Evolutionary conservation across 2,329 filamentous ascomycete species (phyloP).

Genomic region (Xylaria sp.): DNA sequence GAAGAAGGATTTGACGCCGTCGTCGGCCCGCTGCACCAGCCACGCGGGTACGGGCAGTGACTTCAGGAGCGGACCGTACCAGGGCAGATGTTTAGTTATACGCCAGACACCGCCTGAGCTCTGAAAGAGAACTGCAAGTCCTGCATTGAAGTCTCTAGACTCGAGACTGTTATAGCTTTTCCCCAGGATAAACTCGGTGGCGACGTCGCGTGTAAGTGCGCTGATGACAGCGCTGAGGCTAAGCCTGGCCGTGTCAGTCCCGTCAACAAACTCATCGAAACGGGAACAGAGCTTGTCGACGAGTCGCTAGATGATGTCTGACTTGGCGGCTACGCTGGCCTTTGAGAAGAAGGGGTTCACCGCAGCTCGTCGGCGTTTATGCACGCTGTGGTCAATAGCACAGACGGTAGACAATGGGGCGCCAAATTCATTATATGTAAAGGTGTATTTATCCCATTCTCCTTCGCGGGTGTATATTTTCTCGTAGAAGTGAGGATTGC

Average conservation of each 20-base stretch:
- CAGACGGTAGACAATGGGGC: not conserved
- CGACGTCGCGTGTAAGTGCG: conserved; percentile 19
- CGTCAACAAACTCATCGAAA: not conserved
- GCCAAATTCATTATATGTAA: not conserved
- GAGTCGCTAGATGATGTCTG: not conserved
- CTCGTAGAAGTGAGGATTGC: not conserved
- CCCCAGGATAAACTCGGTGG: conserved; percentile 21
- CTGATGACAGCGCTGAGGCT: conserved; percentile 7
- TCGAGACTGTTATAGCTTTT: conserved; percentile 29
- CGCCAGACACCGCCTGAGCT: conserved; percentile 36
- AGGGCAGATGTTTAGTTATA: conserved; percentile 42
- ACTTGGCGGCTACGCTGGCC: not conserved
- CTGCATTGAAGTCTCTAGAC: conserved; percentile 35
- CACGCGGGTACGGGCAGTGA: conserved; percentile 32
- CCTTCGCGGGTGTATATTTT: not conserved
- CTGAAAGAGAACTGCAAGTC: conserved; percentile 12
- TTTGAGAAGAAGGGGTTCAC: not conserved
- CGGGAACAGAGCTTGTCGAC: not conserved
- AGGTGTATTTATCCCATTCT: not conserved
- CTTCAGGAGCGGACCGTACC: conserved; percentile 32
- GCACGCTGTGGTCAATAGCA: not conserved
- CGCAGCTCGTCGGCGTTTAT: not conserved
- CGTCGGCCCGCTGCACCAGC: conserved; percentile 13
- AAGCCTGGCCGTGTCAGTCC: not conserved
- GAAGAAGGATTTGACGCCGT: conserved; percentile 25